Conservation (phyloP, 1,139 yeast genomes). For the Saccharomyces hybrid region DNA sequence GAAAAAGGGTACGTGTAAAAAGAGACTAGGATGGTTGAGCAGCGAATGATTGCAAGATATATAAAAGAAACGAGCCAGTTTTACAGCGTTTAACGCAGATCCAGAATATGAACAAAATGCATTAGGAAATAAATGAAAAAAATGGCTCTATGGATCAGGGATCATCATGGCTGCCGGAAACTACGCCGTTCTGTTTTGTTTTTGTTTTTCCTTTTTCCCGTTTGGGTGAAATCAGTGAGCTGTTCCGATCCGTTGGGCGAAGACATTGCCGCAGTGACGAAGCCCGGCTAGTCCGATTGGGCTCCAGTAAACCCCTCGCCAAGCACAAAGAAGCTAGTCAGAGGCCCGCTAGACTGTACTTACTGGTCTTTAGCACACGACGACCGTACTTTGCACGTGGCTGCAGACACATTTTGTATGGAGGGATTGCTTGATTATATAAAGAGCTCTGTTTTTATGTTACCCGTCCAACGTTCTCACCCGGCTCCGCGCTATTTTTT, state of each 20-base stretch:
- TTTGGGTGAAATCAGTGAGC: not conserved
- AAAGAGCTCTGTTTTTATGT: not conserved
- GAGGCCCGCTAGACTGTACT: not conserved
- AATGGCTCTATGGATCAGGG: slow-evolving; percentile 1
- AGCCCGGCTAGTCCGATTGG: not conserved
- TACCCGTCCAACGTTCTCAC: not conserved
- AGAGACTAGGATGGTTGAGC: not conserved
- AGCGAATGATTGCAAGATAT: not conserved
- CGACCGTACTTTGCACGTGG: not conserved
- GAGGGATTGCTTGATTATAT: not conserved
- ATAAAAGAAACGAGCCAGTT: not conserved
- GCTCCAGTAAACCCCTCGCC: not conserved
- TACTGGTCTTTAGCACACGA: not conserved
- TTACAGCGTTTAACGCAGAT: not conserved
- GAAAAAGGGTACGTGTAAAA: not conserved
- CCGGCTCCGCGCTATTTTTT: not conserved
- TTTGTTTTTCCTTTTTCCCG: not conserved
- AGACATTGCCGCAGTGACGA: not conserved
- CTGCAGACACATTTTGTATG: not conserved
- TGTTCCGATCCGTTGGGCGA: not conserved
- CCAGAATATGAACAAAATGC: not conserved
- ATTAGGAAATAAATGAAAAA: not conserved
- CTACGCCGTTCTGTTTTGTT: slow-evolving; percentile 1
- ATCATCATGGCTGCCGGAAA: not conserved
- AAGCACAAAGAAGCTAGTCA: not conserved